Evolutionary conservation across 305 asterid species (phyloP).

Genomic region (Plantago lanceolata): DNA sequence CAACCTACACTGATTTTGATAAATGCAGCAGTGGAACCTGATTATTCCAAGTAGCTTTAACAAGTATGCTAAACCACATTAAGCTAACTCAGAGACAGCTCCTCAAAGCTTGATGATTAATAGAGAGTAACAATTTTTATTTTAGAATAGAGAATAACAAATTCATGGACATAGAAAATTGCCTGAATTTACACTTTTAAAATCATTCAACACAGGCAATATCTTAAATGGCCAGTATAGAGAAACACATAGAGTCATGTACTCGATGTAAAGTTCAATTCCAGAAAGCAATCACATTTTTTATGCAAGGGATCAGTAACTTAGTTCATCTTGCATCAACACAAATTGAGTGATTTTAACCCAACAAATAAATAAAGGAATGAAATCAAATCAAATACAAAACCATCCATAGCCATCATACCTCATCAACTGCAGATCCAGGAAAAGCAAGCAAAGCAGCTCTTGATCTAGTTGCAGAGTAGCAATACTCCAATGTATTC

Average conservation of each 20-base stretch:
- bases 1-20: too few species aligned
- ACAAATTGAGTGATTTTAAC: too few species aligned
- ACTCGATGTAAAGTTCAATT: slow-evolving; percentile 5
- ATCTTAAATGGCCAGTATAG: slow-evolving; percentile 10
- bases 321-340: slow-evolving; percentile 1
- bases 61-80: too few species aligned
- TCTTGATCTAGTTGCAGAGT: slow-evolving; percentile 66
- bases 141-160: too few species aligned
- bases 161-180: too few species aligned
- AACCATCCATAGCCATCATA: slow-evolving; percentile 24
- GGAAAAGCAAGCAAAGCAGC: slow-evolving; percentile 94
- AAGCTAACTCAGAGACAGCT: too few species aligned
- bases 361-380: too few species aligned
- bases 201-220: slow-evolving; percentile 5
- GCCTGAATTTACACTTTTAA: slow-evolving; percentile 1
- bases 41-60: too few species aligned
- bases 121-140: too few species aligned
- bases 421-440: slow-evolving; percentile 90
- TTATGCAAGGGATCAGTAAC: not conserved
- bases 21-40: too few species aligned
- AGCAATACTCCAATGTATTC: slow-evolving; percentile 86
- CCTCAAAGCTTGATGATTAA: too few species aligned
- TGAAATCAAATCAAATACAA: too few species aligned
- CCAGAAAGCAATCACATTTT: slow-evolving; percentile 13
- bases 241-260: not conserved